Base-by-base conservation (phyloP, 2,329 filamentous ascomycete species). In the Colletotrichum costaricense region DNA sequence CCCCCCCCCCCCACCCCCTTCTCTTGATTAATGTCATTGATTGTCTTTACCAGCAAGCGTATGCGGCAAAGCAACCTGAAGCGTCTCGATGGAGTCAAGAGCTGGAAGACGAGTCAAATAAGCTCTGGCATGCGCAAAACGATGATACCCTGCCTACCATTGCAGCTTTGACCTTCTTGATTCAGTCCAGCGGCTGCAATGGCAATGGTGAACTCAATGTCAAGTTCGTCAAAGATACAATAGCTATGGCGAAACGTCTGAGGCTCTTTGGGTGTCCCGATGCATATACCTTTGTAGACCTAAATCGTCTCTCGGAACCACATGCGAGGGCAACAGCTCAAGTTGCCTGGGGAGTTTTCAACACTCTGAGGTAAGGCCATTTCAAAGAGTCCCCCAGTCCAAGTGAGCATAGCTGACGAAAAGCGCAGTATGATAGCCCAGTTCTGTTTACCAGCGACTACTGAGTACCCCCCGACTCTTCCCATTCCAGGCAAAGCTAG, bases 311-410 rank as follows among this genome's bases (percentile, higher is more conserved):
- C 11, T 38, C 67, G 14, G 60, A 70, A 33, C 26, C 35, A 28
- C 30, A 62, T n/a, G 70, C 67, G 28, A 69, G 55, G 33, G 70
- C 59, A 14, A 70, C 46, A 16, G 28, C 60, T 42, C 67, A 73
- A 56, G 72, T 78, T 4, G 76, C 80, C 12, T 82, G 80, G 80
- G 79, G 78, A 4, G 75, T 76, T 5, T 84, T 84, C 63, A 83
- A 83, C 65, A 84, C 80, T 81, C 80, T 80, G 67, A 78, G 81
- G 83, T 83, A 73, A 78, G 82, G 72, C 46, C 35, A 46, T 26
- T 24, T 42, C n/a, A 28, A 42, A 46, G 30, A 5, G 33, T 14
- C 9, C 8, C 35, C 14, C 30, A 4, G 28, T 11, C 30, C 33
- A 14, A 33, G 8, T 42, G 14, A 28, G 7, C 46, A 14, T 35